Evolutionary conservation across 2,329 filamentous ascomycete genomes (phyloP).

Genomic region (Fusarium sp.): DNA sequence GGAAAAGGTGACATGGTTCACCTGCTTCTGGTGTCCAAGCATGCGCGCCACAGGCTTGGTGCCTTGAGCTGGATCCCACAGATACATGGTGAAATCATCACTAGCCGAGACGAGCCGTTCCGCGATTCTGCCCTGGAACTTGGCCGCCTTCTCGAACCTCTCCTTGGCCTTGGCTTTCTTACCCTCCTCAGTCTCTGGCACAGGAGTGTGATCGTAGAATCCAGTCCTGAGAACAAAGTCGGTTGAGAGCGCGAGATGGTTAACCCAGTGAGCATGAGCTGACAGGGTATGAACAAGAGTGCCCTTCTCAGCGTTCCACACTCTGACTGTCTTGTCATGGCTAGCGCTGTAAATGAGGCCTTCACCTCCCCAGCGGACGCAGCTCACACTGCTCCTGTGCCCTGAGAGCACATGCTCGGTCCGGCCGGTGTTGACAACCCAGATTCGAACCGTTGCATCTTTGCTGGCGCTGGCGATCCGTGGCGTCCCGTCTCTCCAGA

Average conservation of each 20-base stretch:
- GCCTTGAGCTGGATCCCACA: conserved; percentile 86
- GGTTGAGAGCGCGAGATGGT: conserved; percentile 92
- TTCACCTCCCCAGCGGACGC: conserved; percentile 94
- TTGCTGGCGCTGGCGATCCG: conserved; percentile 89
- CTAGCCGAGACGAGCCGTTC: conserved; percentile 91
- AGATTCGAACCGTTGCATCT: conserved; percentile 88
- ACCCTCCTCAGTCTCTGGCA: conserved; percentile 76
- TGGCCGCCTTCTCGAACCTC: conserved; percentile 88
- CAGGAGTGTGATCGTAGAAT: conserved; percentile 83
- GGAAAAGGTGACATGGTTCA: conserved; percentile 95
- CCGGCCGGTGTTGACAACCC: conserved; percentile 82
- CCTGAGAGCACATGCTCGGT: conserved; percentile 88
- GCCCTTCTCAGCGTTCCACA: conserved; percentile 87
- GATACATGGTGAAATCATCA: conserved; percentile 95
- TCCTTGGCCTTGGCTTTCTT: conserved; percentile 81
- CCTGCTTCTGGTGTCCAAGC: conserved; percentile 95
- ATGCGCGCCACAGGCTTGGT: conserved; percentile 89
- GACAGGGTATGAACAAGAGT: conserved; percentile 83
- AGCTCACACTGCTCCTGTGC: conserved; percentile 90
- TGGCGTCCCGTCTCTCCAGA: conserved; percentile 79
- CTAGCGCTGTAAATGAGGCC: conserved; percentile 86
- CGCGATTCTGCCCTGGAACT: conserved; percentile 78
- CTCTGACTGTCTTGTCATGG: conserved; percentile 91
- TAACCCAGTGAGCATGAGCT: conserved; percentile 93
- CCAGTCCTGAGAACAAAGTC: conserved; percentile 89